Conservation (phyloP, 1,284 basidiomycete genomes). For the Leucoagaricus sp. region DNA sequence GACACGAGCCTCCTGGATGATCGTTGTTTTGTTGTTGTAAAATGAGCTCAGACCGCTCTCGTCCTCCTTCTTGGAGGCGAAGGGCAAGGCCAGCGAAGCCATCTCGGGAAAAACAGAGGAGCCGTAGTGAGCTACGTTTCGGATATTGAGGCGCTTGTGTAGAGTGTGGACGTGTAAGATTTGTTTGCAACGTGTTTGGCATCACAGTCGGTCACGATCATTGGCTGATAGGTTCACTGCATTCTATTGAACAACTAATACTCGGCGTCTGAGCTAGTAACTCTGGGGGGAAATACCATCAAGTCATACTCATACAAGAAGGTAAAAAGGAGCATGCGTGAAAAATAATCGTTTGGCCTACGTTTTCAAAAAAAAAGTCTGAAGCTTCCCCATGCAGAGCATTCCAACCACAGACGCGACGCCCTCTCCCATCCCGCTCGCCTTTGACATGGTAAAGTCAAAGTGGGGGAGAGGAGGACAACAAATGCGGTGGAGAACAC, state of each 20-base stretch:
- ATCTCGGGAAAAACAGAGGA: conserved; percentile 27
- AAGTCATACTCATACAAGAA: conserved; percentile 12
- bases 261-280: conserved; percentile 11
- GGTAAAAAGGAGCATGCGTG: neutral
- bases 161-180: conserved; percentile 39
- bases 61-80: conserved; percentile 91
- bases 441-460: conserved; percentile 46
- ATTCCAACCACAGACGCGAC: conserved; percentile 43
- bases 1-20: conserved; percentile 96
- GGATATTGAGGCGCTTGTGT: conserved; percentile 13
- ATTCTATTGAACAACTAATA: conserved; percentile 12
- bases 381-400: conserved; percentile 8
- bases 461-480: conserved; percentile 68
- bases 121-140: conserved; percentile 17
- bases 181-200: conserved; percentile 39
- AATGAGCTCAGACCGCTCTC: conserved; percentile 85
- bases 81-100: conserved; percentile 64
- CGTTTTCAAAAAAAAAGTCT: neutral
- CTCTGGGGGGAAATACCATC: conserved; percentile 5
- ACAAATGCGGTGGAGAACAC: conserved; percentile 38
- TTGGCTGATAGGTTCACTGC: neutral
- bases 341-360: conserved; percentile 4
- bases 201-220: conserved; percentile 17
- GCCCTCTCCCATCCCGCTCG: conserved; percentile 73
- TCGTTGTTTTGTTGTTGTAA: conserved; percentile 94